Percentiles rank a stretch among this genome's conserved stretches.
Conservation (phyloP, 192 early-diverging fungal species). For the Obelidium mucronatum region DNA sequence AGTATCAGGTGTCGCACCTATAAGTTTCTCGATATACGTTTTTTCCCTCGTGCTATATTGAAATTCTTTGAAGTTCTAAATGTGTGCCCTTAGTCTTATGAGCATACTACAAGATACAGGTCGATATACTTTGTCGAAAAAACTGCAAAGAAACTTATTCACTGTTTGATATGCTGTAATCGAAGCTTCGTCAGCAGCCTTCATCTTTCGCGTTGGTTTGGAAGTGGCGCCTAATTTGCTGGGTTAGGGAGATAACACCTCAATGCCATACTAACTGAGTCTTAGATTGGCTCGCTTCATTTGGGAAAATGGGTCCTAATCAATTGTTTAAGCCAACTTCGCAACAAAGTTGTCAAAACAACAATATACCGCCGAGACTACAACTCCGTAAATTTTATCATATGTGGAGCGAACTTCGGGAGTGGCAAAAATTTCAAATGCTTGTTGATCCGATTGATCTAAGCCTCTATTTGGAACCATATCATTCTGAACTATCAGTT, state of each 20-base stretch:
- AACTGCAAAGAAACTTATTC: conserved; percentile 56
- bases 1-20: conserved; percentile 53
- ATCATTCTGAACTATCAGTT: conserved; percentile 48
- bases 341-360: too few relatives aligned
- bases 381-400: conserved; percentile 55
- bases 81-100: not conserved
- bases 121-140: conserved; percentile 57
- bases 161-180: conserved; percentile 51
- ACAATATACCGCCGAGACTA: conserved; percentile 20
- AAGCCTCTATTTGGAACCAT: conserved; percentile 60
- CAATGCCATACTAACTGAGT: not conserved
- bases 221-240: not conserved
- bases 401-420: conserved; percentile 45
- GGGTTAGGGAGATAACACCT: too few relatives aligned
- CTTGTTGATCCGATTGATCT: conserved; percentile 57
- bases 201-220: conserved; percentile 15
- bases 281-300: conserved; percentile 14
- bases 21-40: conserved; percentile 47
- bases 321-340: not conserved
- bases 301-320: conserved; percentile 28
- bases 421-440: conserved; percentile 58
- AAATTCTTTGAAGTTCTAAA: conserved; percentile 61
- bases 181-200: conserved; percentile 35
- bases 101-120: not conserved
- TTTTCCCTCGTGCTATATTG: conserved; percentile 51